These are phyloP conservation scores for Ophiostoma triangulosporum DNA, from an alignment of 2,329 filamentous ascomycete genomes.

Conservation along the genomic window DNA sequence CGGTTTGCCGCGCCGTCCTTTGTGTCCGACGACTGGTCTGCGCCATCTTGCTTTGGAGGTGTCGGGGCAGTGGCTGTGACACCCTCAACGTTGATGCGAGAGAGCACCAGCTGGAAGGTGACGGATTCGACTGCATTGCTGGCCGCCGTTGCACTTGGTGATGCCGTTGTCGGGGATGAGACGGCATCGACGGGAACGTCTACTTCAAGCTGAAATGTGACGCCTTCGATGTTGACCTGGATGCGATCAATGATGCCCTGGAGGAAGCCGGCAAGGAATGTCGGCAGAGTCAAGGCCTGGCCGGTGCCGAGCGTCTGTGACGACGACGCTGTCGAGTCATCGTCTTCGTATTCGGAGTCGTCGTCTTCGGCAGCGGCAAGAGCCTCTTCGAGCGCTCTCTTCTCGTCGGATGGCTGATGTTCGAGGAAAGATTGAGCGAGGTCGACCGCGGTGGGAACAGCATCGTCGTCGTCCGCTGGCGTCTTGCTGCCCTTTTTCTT, in stretches of 20 bases:
- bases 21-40: conserved; percentile 11
- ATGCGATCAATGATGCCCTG: conserved; percentile 62
- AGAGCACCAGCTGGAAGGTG: conserved; percentile 51
- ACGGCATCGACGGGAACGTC: conserved; percentile 36
- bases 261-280: conserved; percentile 57
- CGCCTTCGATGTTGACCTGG: conserved; percentile 49
- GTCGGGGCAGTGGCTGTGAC: conserved; percentile 30
- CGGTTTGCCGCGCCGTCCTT: neutral
- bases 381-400: conserved; percentile 53
- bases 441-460: conserved; percentile 56
- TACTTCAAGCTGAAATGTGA: conserved; percentile 53
- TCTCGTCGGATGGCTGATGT: conserved; percentile 52
- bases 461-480: conserved; percentile 21
- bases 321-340: conserved; percentile 31
- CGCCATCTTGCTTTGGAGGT: neutral
- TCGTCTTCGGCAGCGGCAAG: conserved; percentile 37
- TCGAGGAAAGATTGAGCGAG: conserved; percentile 69
- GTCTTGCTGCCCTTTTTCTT: neutral
- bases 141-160: neutral
- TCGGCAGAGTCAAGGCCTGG: conserved; percentile 52
- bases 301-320: conserved; percentile 46
- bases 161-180: neutral
- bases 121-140: conserved; percentile 35
- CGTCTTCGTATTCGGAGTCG: conserved; percentile 18
- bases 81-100: conserved; percentile 53